Conservation (phyloP, 257 asterid species). For the Solanum neorickii region DNA sequence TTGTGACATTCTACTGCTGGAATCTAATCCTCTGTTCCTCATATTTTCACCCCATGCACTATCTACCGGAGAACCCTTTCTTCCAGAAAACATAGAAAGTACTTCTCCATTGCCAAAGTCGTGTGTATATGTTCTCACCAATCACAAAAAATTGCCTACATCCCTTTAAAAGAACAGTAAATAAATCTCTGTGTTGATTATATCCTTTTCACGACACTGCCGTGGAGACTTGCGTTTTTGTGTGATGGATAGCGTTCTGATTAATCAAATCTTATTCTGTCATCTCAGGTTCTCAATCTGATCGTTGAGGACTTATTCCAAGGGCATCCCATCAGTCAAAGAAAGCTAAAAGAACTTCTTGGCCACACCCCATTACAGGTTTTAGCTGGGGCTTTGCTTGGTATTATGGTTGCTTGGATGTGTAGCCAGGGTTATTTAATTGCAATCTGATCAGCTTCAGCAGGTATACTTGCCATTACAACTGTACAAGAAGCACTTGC, state of each 20-base stretch:
- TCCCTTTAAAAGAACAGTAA: background rate
- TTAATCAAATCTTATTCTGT: background rate
- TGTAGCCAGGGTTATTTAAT: slow-evolving; percentile 45
- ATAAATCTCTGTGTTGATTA: background rate
- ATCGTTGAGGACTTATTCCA: slow-evolving; percentile 75
- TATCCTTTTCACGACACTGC: background rate
- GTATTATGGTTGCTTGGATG: slow-evolving; percentile 56
- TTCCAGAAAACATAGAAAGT: background rate
- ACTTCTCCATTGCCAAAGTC: background rate
- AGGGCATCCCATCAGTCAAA: slow-evolving; percentile 88
- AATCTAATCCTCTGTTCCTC: background rate
- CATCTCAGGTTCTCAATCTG: slow-evolving; percentile 63
- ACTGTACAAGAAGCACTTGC: background rate
- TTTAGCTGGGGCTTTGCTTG: slow-evolving; percentile 81
- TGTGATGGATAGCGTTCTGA: background rate
- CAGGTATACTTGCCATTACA: background rate
- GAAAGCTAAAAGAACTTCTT: slow-evolving; percentile 89
- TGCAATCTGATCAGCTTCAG: slow-evolving; percentile 14
- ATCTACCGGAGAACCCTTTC: background rate
- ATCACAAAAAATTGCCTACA: background rate
- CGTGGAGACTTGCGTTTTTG: background rate
- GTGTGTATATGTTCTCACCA: background rate
- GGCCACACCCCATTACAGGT: slow-evolving; percentile 93
- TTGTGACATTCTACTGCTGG: background rate
- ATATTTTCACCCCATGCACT: background rate